A percentile compares a stretch with the other conserved stretches of the same genome.
phyloP scores from a whole-genome alignment of 1,284 basidiomycete species.

The Earliella scabrosa region DNA sequence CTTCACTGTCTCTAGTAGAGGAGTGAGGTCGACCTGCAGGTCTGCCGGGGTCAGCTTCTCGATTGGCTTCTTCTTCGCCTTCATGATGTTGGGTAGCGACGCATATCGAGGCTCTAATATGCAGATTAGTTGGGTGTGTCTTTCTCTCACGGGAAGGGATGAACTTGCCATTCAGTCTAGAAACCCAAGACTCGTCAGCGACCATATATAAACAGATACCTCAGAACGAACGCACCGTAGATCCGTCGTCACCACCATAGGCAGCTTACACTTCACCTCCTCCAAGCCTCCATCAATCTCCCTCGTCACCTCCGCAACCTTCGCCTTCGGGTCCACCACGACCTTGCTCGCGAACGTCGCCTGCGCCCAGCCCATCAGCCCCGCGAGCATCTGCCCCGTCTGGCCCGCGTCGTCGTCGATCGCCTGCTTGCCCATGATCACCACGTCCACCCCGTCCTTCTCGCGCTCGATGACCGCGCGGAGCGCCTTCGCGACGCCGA shows the following conservation, averaged over 20 bases:
- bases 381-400: conserved; percentile 98
- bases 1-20: conserved; percentile 86
- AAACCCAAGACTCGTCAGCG: background rate
- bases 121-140: background rate
- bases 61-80: conserved; percentile 98
- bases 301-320: conserved; percentile 77
- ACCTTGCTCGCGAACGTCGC: conserved; percentile 95
- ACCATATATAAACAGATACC: background rate
- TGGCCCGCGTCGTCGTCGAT: conserved; percentile 98
- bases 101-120: conserved; percentile 88
- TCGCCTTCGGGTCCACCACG: conserved; percentile 72
- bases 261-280: conserved; percentile 82
- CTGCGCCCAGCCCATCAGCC: conserved; percentile 91
- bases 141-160: background rate
- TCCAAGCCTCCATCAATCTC: conserved; percentile 97
- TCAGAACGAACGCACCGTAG: conserved; percentile 69
- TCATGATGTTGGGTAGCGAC: conserved; percentile 95
- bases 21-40: conserved; percentile 83
- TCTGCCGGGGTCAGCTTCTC: conserved; percentile 85
- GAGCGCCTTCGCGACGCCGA: conserved; percentile 87
- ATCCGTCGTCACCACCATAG: conserved; percentile 93
- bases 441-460: conserved; percentile 76
- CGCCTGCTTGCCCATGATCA: conserved; percentile 98
- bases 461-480: conserved; percentile 78
- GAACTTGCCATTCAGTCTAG: conserved; percentile 60